Conservation (phyloP, 2,329 filamentous ascomycete species). For the Colletotrichum neosansevieriae region DNA sequence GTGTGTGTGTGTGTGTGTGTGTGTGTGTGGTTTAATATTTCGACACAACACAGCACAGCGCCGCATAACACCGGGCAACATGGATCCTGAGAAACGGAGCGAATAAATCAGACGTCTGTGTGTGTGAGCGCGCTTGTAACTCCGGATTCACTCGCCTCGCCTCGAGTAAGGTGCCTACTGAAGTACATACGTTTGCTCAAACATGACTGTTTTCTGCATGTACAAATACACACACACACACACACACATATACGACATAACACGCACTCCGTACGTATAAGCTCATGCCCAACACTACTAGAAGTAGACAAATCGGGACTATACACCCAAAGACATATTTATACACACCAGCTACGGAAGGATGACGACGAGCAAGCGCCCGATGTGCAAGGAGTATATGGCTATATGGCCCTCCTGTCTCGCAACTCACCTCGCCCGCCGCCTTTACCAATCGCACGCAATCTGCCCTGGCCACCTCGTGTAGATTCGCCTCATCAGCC, state of each 20-base stretch:
- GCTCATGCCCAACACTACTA: no score
- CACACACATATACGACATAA: no score
- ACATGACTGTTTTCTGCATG: not conserved
- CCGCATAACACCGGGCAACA: not conserved
- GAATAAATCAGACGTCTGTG: not conserved
- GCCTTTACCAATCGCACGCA: constrained; percentile 22
- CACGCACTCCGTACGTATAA: no score
- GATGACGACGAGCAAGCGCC: constrained; percentile 28
- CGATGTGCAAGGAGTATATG: constrained; percentile 35
- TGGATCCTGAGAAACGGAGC: not conserved
- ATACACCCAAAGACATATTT: not conserved
- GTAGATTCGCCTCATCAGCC: constrained; percentile 16
- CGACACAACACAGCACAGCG: constrained; percentile 10
- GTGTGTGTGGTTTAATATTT: constrained; percentile 1
- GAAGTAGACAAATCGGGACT: not conserved
- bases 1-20: not conserved
- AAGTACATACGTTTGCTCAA: constrained; percentile 1
- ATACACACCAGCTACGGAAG: constrained; percentile 3
- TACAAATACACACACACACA: not conserved
- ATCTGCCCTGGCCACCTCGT: constrained; percentile 21
- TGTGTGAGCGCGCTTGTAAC: not conserved
- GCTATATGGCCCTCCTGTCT: constrained; percentile 20
- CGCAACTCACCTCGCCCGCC: constrained; percentile 20
- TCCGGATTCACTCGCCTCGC: constrained; percentile 10
- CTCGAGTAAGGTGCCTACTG: constrained; percentile 26